Evolutionary conservation across 306 rosid species (phyloP).

Genomic region (Urtica urens): DNA sequence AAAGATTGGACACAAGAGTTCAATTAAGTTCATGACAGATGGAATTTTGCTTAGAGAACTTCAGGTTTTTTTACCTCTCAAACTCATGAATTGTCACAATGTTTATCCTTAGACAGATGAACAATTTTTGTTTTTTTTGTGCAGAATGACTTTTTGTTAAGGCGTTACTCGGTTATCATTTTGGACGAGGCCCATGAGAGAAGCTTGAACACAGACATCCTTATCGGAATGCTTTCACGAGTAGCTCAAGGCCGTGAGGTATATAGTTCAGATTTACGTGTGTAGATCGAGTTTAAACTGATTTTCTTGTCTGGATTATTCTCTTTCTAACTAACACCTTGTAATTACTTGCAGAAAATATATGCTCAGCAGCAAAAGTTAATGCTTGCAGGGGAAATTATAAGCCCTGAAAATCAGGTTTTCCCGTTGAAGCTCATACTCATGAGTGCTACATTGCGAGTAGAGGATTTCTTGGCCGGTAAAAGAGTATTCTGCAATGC

Average conservation of each 20-base stretch:
- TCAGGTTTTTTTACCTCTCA: conserved; percentile 46
- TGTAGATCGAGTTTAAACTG: not conserved
- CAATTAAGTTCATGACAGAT: conserved; percentile 95
- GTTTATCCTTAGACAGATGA: not conserved
- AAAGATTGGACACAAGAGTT: conserved; percentile 61
- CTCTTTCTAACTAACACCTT: conserved; percentile 5
- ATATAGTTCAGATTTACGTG: conserved; percentile 1
- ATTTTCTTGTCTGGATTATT: not conserved
- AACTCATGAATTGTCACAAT: not conserved
- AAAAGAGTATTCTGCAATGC: conserved; percentile 45
- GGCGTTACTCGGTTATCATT: conserved; percentile 67
- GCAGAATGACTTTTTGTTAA: conserved; percentile 75
- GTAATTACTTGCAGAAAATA: conserved; percentile 32
- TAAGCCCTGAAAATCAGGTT: conserved; percentile 41
- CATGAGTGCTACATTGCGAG: conserved; percentile 93
- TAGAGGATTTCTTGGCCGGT: conserved; percentile 64
- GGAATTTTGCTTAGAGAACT: conserved; percentile 89
- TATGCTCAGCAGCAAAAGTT: conserved; percentile 33
- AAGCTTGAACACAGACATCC: conserved; percentile 92
- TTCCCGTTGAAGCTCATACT: conserved; percentile 82
- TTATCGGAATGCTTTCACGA: conserved; percentile 87
- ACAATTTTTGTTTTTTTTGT: conserved; percentile 9
- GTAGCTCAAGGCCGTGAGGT: conserved; percentile 63
- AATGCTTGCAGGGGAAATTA: conserved; percentile 35
- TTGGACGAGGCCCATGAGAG: conserved; percentile 97